These are phyloP conservation scores for Jatropha curcas DNA, from an alignment of 345 rosid genomes.

Conservation along the genomic window DNA sequence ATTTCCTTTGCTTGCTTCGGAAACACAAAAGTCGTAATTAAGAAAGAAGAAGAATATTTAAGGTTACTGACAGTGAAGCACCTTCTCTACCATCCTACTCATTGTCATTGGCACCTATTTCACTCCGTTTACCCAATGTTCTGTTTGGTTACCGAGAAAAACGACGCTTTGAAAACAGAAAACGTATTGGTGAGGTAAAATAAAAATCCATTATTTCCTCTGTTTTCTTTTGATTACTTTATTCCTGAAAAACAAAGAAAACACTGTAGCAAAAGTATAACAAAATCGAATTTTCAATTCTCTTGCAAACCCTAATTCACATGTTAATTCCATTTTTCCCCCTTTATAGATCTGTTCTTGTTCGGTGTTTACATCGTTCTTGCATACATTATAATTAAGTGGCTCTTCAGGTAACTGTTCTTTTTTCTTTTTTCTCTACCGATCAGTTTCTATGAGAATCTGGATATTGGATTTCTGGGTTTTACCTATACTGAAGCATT, in stretches of 20 bases:
- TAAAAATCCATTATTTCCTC: background rate
- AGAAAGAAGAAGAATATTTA: too few relatives aligned
- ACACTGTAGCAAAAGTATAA: background rate
- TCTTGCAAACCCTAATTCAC: background rate
- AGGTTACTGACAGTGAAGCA: too few relatives aligned
- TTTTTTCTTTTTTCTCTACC: background rate
- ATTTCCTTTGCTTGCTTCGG: too few relatives aligned
- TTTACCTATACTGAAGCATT: background rate
- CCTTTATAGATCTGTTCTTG: background rate
- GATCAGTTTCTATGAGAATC: background rate
- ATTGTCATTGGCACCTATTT: too few relatives aligned
- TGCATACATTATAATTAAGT: background rate
- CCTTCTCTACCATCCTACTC: too few relatives aligned
- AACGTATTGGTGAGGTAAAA: background rate
- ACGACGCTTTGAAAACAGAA: background rate
- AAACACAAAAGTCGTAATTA: too few relatives aligned
- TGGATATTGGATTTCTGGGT: background rate
- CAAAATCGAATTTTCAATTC: background rate
- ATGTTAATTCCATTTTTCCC: background rate
- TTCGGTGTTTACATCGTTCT: background rate
- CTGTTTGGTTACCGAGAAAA: conserved; percentile 1
- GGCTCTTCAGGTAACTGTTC: background rate
- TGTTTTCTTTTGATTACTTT: background rate
- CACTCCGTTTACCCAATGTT: background rate
- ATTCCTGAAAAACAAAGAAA: background rate